Conservation (phyloP, 2,329 filamentous ascomycete species). For the Teratosphaeria pseudoeucalypti region DNA sequence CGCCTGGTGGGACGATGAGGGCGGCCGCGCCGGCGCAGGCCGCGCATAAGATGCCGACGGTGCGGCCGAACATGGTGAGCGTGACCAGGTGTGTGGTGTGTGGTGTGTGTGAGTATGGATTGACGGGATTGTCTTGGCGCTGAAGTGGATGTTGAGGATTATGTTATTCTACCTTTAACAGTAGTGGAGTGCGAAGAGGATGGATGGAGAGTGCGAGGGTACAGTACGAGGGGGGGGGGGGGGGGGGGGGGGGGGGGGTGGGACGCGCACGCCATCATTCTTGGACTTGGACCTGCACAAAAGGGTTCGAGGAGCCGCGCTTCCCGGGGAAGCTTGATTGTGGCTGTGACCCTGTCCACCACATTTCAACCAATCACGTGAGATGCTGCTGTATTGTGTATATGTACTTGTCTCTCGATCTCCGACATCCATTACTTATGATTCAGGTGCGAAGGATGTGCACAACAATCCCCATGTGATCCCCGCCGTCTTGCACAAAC, state of each 20-base stretch:
- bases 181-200: not conserved
- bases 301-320: not conserved
- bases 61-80: slow-evolving; percentile 23
- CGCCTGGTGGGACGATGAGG: slow-evolving; percentile 44
- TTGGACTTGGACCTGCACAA: not conserved
- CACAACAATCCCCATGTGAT: no score
- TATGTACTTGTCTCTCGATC: no score
- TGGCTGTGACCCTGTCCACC: not conserved
- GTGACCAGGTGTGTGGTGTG: slow-evolving; percentile 2
- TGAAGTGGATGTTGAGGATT: not conserved
- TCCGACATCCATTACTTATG: no score
- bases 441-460: no score
- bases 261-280: not conserved
- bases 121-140: not conserved
- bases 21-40: slow-evolving; percentile 27
- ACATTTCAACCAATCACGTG: not conserved
- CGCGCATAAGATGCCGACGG: slow-evolving; percentile 19
- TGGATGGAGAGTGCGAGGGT: not conserved
- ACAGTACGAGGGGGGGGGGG: not conserved
- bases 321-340: not conserved
- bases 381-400: no score
- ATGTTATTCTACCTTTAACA: not conserved
- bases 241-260: not conserved
- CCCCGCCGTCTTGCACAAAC: no score
- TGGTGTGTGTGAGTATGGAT: no score